Conservation (phyloP, 176 grass and related monocot species). For the Zoysia pacifica region DNA sequence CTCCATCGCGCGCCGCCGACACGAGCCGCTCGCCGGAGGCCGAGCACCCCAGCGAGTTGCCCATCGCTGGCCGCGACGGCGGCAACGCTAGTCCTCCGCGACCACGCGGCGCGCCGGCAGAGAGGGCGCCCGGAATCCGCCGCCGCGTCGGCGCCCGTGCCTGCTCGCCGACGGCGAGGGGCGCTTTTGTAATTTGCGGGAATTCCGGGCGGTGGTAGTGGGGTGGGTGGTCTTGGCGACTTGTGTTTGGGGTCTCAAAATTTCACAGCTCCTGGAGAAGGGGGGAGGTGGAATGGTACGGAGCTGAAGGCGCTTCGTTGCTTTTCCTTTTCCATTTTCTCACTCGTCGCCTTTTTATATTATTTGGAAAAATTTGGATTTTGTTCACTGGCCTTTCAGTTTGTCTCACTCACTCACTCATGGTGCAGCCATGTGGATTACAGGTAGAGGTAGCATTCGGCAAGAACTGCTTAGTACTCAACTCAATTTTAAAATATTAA, state of each 20-base stretch:
- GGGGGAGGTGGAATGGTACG: neutral
- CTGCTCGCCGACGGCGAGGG: conserved; percentile 36
- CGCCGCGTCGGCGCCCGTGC: neutral
- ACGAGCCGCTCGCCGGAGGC: conserved; percentile 91
- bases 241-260: conserved; percentile 43
- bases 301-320: neutral
- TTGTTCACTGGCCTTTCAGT: neutral
- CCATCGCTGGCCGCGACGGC: conserved; percentile 58
- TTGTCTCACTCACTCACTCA: neutral
- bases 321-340: neutral
- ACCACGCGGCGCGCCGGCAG: neutral
- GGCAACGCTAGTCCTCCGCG: neutral
- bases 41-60: conserved; percentile 96
- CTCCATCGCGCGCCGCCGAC: conserved; percentile 94
- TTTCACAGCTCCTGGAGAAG: conserved; percentile 28
- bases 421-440: neutral
- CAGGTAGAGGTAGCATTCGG: neutral
- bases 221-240: conserved; percentile 35
- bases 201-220: conserved; percentile 25
- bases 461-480: neutral
- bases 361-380: conserved; percentile 15
- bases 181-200: conserved; percentile 28
- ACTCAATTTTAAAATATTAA: too few species aligned
- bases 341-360: neutral
- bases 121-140: neutral